phyloP scores from a whole-genome alignment of 2,329 filamentous ascomycete species.

The Cladophialophora psammophila region DNA sequence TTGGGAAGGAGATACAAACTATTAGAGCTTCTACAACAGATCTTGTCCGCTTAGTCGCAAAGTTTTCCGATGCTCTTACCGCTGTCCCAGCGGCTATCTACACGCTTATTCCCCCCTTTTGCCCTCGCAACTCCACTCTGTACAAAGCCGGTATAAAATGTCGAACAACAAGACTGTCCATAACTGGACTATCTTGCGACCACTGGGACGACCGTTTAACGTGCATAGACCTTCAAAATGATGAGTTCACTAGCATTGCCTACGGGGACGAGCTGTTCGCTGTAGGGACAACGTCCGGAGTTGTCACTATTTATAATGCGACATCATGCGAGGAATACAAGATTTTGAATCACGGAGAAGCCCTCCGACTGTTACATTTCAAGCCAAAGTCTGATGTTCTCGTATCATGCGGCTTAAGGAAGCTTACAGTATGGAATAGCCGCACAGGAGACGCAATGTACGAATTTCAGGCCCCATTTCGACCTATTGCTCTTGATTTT shows the following conservation, averaged over 20 bases:
- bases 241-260: conserved; percentile 27
- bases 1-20: not conserved
- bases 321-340: conserved; percentile 36
- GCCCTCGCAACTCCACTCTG: conserved; percentile 47
- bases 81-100: conserved; percentile 42
- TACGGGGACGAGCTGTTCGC: conserved; percentile 39
- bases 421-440: conserved; percentile 36
- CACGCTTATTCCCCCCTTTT: conserved; percentile 50
- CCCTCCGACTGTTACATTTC: conserved; percentile 23
- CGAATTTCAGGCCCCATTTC: conserved; percentile 7
- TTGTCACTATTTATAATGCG: conserved; percentile 36
- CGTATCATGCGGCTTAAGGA: conserved; percentile 34
- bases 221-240: conserved; percentile 28
- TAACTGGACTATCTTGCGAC: conserved; percentile 28
- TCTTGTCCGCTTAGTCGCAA: not conserved
- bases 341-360: conserved; percentile 34
- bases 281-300: conserved; percentile 36
- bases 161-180: conserved; percentile 32
- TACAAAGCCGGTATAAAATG: conserved; percentile 38
- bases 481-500: not conserved
- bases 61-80: not conserved
- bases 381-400: conserved; percentile 22
- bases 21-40: not conserved
- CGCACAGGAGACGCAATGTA: conserved; percentile 19
- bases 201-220: conserved; percentile 37